Conservation (phyloP, 441 rosid species). For the Pelargonium cotyledonis region DNA sequence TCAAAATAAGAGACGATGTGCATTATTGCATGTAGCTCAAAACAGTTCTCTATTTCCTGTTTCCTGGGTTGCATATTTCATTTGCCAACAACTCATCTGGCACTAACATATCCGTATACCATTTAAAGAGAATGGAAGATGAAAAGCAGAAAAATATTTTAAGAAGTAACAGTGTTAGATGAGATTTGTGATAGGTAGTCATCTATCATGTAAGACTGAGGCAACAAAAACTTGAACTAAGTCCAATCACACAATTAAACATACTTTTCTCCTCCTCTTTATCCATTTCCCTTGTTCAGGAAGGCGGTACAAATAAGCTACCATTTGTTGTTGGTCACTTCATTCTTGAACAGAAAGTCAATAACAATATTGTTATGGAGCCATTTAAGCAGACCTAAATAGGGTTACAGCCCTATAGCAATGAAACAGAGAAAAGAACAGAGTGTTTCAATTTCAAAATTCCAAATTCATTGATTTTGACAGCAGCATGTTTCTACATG, state of each 20-base stretch:
- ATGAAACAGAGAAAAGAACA: neutral
- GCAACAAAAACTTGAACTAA: neutral
- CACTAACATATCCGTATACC: too few species aligned
- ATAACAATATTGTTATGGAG: neutral
- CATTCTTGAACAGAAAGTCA: slow-evolving; percentile 1
- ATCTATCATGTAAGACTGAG: neutral
- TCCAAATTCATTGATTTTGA: slow-evolving; percentile 1
- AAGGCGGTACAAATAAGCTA: neutral
- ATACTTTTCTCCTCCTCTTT: neutral
- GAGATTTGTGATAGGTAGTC: neutral
- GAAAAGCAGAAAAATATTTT: too few species aligned
- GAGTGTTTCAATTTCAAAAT: neutral
- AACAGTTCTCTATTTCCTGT: neutral
- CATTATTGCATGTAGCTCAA: neutral
- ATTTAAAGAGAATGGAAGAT: too few species aligned
- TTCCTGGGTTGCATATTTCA: neutral
- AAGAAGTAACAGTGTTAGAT: neutral
- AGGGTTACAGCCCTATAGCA: neutral
- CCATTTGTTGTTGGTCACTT: neutral
- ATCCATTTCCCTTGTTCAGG: neutral
- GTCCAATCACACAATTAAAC: neutral
- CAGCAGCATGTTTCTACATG: slow-evolving; percentile 1
- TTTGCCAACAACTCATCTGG: neutral
- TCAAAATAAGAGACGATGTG: neutral
- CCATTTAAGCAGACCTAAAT: slow-evolving; percentile 1